Percentiles rank a stretch among this genome's conserved stretches.
These are phyloP conservation scores for Metschnikowia colocasiae DNA, from an alignment of 805 yeast genomes.

Conservation along the genomic window DNA sequence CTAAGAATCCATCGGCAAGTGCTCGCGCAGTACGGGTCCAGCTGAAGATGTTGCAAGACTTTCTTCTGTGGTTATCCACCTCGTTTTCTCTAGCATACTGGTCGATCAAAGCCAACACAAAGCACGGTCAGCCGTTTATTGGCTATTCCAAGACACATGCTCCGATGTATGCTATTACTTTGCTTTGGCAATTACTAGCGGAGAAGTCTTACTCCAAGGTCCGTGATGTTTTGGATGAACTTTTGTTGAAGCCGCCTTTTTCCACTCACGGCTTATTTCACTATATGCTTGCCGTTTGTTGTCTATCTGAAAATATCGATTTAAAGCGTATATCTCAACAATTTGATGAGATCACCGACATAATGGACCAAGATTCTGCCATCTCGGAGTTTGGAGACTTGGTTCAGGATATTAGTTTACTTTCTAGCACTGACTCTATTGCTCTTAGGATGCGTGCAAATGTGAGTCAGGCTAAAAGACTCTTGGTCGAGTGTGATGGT, in stretches of 20 bases:
- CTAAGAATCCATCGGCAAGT: background rate
- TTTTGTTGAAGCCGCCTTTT: slow-evolving; percentile 43
- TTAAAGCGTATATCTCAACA: slow-evolving; percentile 9
- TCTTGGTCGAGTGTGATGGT: slow-evolving; percentile 22
- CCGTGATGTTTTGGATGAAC: slow-evolving; percentile 32
- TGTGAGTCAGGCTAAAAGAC: background rate
- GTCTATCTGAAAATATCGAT: slow-evolving; percentile 22
- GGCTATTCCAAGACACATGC: slow-evolving; percentile 34
- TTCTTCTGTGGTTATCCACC: slow-evolving; percentile 4
- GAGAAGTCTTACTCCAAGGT: slow-evolving; percentile 34
- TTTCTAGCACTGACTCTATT: slow-evolving; percentile 15
- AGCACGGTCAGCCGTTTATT: slow-evolving; percentile 2
- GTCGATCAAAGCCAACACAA: background rate
- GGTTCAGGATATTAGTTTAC: slow-evolving; percentile 15
- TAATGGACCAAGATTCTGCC: slow-evolving; percentile 1
- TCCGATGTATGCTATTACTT: slow-evolving; percentile 39
- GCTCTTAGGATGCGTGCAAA: slow-evolving; percentile 11
- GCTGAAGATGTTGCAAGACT: slow-evolving; percentile 2
- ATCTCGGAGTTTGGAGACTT: slow-evolving; percentile 14
- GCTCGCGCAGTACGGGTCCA: background rate
- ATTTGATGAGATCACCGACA: slow-evolving; percentile 9
- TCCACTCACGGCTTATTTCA: slow-evolving; percentile 38
- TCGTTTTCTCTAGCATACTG: background rate
- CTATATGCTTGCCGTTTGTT: slow-evolving; percentile 33
- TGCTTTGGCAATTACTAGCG: slow-evolving; percentile 41